Percentiles rank a stretch among this genome's conserved stretches.
Evolutionary conservation across 257 asterid species (phyloP).

Genomic region (Solanum paucissectum): DNA sequence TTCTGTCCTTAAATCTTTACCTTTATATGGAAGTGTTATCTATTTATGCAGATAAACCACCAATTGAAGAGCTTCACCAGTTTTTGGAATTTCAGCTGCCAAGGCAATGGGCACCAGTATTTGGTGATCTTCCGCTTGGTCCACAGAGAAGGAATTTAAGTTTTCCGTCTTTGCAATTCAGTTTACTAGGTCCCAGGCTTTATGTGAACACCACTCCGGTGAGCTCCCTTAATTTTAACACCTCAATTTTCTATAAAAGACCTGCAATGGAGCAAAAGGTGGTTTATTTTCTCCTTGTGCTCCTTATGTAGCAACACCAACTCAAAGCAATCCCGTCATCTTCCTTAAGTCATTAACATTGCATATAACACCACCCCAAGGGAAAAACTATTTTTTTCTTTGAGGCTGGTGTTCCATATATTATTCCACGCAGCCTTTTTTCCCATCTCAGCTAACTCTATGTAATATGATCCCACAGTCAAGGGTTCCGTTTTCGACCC

Average conservation of each 20-base stretch:
- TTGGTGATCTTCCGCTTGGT: conserved; percentile 92
- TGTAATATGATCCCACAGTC: not conserved
- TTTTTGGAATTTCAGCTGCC: conserved; percentile 98
- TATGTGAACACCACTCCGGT: conserved; percentile 64
- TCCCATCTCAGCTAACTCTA: not conserved
- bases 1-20: not conserved
- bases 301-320: not conserved
- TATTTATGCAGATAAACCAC: conserved; percentile 78
- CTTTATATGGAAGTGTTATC: not conserved
- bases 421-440: not conserved
- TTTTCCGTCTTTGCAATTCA: conserved; percentile 75
- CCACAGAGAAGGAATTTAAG: conserved; percentile 79
- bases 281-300: not conserved
- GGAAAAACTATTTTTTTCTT: not conserved
- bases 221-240: conserved; percentile 5
- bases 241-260: not conserved
- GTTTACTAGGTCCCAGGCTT: conserved; percentile 93
- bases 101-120: conserved; percentile 97
- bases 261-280: not conserved
- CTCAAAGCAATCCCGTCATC: not conserved
- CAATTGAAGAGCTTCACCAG: conserved; percentile 97
- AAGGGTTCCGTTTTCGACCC: not conserved
- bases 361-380: not conserved
- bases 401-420: not conserved
- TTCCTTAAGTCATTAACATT: not conserved